Evolutionary conservation across 2,329 filamentous ascomycete genomes (phyloP), one percentile per base, ranked within the genome.

Genomic region (Hypoxylon sp.): DNA sequence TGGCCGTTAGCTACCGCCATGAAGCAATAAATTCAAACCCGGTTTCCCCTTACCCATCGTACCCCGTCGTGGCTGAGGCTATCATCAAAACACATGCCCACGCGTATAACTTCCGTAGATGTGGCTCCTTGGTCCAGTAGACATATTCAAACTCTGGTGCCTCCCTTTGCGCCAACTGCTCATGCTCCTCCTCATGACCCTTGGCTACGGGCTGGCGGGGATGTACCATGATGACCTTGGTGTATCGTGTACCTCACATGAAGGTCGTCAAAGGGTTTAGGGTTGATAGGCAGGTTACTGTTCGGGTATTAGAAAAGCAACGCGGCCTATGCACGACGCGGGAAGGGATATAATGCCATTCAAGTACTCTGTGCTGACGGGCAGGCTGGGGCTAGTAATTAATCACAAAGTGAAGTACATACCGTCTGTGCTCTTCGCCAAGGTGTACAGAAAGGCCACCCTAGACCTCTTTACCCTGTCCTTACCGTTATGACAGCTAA

Each of bases 51-150:
- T 67, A 82, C 81, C 87, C 87, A 78, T 90, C 88, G 74, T 89
- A 90, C 59, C 87, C 87, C 6, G 87, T 89, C 31, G 87, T 89
- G 47, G 87, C 87, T 31, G 87, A 89, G 11, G 86, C 87, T 63
- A 90, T 80, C 77, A 87, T 86, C 63, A 90, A 81, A 65, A 89
- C 83, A 19, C 83, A 78, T 65, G 81, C 82, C 75, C 84, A 83
- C 55, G 81, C 81, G 74, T 89, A 89, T 10, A 89, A 83, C 75
- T 82, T 85, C 58, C 87, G 81, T 59, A 90, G 78, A 74, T 87
- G 85, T 39, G 86, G 86, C 70, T 89, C 85, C 72, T 79, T 82
- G 68, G 81, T 85, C 88, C 88, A 90, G 60, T 78, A 83, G 22
- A 89, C 87, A 63, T 81, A 81, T 72, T 87, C 84, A 73, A 89